Percentiles rank a stretch among this genome's conserved stretches.
Evolutionary conservation across 257 asterid species (phyloP).

Genomic region (Gardenia jasminoides): DNA sequence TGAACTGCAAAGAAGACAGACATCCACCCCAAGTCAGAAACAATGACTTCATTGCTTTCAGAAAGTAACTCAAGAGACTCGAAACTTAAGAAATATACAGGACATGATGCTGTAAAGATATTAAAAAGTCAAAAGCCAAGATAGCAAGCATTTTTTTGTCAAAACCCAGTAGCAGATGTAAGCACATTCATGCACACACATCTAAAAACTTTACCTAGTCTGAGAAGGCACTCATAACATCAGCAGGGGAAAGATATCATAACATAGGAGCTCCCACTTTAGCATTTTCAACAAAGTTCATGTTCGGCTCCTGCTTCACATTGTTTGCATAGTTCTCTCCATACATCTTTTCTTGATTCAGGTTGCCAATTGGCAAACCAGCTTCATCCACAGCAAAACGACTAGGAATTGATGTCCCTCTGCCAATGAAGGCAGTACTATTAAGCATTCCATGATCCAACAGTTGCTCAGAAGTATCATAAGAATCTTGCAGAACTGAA

Average conservation of each 20-base stretch:
- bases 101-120: not conserved
- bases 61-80: not conserved
- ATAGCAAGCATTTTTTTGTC: not conserved
- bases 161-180: not conserved
- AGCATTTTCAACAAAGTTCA: constrained; percentile 42
- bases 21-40: not conserved
- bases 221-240: constrained; percentile 53
- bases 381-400: constrained; percentile 57
- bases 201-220: constrained; percentile 48
- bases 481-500: constrained; percentile 34
- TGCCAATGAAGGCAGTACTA: constrained; percentile 35
- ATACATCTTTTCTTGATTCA: constrained; percentile 37
- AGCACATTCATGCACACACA: not conserved
- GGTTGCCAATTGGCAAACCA: constrained; percentile 31
- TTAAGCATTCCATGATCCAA: constrained; percentile 39
- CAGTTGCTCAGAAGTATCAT: constrained; percentile 22
- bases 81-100: not conserved
- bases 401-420: constrained; percentile 53
- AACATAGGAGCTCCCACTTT: constrained; percentile 35
- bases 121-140: not conserved
- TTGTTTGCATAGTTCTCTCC: constrained; percentile 39
- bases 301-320: constrained; percentile 65
- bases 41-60: not conserved
- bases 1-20: not conserved
- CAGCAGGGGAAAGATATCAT: constrained; percentile 40